phyloP scores from a whole-genome alignment of 192 early-diverging fungal species.

The Umbelopsis ramanniana region DNA sequence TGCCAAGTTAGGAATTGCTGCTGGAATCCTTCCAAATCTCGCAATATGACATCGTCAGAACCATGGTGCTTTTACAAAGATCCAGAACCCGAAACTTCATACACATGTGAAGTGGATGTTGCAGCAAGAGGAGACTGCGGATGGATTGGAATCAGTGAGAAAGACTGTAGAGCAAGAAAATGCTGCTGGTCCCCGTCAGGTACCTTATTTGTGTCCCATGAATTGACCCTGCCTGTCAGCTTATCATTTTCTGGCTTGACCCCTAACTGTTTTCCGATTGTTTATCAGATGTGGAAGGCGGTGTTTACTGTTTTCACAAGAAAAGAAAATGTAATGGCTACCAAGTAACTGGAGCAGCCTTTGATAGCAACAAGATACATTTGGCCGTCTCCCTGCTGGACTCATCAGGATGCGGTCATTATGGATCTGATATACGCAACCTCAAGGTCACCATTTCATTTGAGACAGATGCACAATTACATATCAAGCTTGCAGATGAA shows the following conservation, averaged over 20 bases:
- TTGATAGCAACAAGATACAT: conserved; percentile 7
- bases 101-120: neutral
- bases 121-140: conserved; percentile 7
- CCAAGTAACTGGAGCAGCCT: neutral
- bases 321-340: neutral
- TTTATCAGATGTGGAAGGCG: conserved; percentile 20
- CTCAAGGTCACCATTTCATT: neutral
- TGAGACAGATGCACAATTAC: conserved; percentile 9
- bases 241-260: neutral
- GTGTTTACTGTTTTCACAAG: conserved; percentile 9
- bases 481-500: conserved; percentile 14
- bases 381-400: neutral
- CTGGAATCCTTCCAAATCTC: conserved; percentile 10
- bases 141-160: conserved; percentile 13
- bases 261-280: neutral
- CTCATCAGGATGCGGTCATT: neutral
- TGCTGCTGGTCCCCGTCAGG: conserved; percentile 14
- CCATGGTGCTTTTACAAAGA: conserved; percentile 19
- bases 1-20: conserved; percentile 11
- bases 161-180: neutral
- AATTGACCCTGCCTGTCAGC: neutral
- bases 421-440: conserved; percentile 9
- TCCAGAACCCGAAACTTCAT: neutral
- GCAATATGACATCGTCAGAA: neutral
- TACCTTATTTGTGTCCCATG: neutral